Conservation (phyloP, 345 rosid genomes). For the Hevea brasiliensis region DNA sequence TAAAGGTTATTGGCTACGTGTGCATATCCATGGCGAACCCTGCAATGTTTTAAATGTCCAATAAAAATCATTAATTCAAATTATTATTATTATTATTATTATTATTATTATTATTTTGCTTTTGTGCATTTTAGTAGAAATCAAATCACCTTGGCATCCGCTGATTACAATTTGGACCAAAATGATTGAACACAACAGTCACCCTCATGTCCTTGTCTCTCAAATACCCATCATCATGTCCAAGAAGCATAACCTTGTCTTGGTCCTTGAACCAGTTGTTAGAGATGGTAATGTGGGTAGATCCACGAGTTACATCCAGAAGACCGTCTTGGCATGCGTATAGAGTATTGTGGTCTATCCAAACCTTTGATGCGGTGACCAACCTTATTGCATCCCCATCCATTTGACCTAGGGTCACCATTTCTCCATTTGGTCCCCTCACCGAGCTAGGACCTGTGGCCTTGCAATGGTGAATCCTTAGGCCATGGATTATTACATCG, state of each 20-base stretch:
- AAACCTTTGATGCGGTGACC: slow-evolving; percentile 56
- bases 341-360: slow-evolving; percentile 79
- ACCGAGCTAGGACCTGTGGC: slow-evolving; percentile 50
- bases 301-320: slow-evolving; percentile 64
- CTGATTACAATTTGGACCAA: slow-evolving; percentile 84
- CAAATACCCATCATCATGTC: slow-evolving; percentile 64
- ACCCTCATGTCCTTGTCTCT: slow-evolving; percentile 66
- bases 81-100: too few species aligned
- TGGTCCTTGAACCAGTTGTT: slow-evolving; percentile 81
- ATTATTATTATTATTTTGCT: too few species aligned
- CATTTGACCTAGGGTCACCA: slow-evolving; percentile 43
- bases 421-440: slow-evolving; percentile 52
- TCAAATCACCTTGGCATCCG: slow-evolving; percentile 67
- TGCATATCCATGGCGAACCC: slow-evolving; percentile 73
- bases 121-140: background rate
- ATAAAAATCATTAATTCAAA: background rate
- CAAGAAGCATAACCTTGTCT: slow-evolving; percentile 85
- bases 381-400: slow-evolving; percentile 76
- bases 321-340: slow-evolving; percentile 65
- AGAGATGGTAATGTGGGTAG: slow-evolving; percentile 53
- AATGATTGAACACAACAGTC: slow-evolving; percentile 67
- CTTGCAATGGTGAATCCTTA: slow-evolving; percentile 65
- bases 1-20: slow-evolving; percentile 72
- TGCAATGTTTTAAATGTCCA: slow-evolving; percentile 11
- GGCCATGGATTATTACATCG: slow-evolving; percentile 71